phyloP scores from a whole-genome alignment of 1,284 basidiomycete genomes.

The Rhodotorula sp. region DNA sequence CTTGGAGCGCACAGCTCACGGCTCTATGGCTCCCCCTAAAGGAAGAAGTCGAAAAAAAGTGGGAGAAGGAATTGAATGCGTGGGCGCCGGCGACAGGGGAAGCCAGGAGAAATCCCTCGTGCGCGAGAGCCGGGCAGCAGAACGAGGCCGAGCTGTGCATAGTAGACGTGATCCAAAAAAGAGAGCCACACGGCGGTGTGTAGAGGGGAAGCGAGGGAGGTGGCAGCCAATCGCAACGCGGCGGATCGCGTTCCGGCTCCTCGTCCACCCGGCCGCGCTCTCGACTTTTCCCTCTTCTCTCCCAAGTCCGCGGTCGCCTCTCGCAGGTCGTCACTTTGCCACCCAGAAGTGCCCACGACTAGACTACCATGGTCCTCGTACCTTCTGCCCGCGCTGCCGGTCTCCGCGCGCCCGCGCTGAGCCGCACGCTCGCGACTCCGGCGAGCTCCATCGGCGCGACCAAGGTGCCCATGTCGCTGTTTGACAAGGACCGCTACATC shows the following conservation, averaged over 20 bases:
- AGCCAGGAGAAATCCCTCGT: no score
- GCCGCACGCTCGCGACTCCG: constrained; percentile 64
- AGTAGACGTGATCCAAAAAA: no score
- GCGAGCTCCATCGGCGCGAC: constrained; percentile 75
- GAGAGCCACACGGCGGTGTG: background rate
- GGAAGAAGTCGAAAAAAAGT: no score
- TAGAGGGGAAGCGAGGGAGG: background rate
- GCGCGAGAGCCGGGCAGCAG: no score
- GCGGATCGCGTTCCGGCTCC: background rate
- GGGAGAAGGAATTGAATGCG: no score
- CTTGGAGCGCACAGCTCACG: no score
- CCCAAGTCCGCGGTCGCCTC: background rate
- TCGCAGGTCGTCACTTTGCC: background rate
- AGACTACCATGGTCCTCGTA: constrained; percentile 31
- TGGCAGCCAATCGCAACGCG: background rate
- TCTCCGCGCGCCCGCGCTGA: constrained; percentile 30
- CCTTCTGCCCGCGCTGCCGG: constrained; percentile 26
- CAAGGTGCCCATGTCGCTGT: constrained; percentile 86
- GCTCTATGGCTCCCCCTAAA: no score
- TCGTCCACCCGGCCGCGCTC: background rate
- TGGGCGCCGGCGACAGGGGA: no score
- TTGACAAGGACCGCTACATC: constrained; percentile 81
- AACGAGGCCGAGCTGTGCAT: no score
- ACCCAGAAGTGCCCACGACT: no score
- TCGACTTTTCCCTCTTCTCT: background rate